Evolutionary conservation across 192 early-diverging fungal species (phyloP), one percentile per base, ranked within the genome.

Genomic region (Coemansia sp.): DNA sequence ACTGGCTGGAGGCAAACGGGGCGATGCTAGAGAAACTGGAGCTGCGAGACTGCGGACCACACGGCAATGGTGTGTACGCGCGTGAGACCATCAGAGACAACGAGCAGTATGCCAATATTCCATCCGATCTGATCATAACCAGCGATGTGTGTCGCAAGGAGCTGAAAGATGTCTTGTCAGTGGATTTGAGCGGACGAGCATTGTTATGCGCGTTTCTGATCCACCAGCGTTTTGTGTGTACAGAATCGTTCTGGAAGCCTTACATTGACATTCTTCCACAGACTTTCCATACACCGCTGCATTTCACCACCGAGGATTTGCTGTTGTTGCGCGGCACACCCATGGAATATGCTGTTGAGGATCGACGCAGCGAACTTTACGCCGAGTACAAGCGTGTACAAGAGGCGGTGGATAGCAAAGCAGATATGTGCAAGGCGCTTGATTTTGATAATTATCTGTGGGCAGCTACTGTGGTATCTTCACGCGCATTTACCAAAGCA

Each of bases 221-320:
- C 3, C 79, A 82, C 36, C 72, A 90, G 71, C 77, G 72, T 14
- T 61, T 66, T 32, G 46, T 71, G 10, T 53, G 63, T 5, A 24
- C 29, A 27, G n/a, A 63, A 6, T 87, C 74, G 5, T 88, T 88
- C 51, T 88, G 83, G 82, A 68, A 73, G 22, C 87, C 89, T 0
- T 90, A 89, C 65, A 76, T 90, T 25, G 74, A 84, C 39, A 84
- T 86, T 54, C 60, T 90, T 14, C 88, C 89, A 0, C 42, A 59
- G 4, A 63, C 53, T 19, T 88, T 88, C 67, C 75, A 79, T 51
- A 88, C 87, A 1, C 84, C 89, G 5, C 54, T 89, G 39, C 66
- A 74, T n/a, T 89, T 85, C 57, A 68, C 61, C 33, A 70, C 69
- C 0, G 56, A 78, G 0, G 88, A 90, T 63, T 33, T 86, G 51